Evolutionary conservation across 1,139 yeast species (phyloP).

Genomic region (Taiozyma sp.): DNA sequence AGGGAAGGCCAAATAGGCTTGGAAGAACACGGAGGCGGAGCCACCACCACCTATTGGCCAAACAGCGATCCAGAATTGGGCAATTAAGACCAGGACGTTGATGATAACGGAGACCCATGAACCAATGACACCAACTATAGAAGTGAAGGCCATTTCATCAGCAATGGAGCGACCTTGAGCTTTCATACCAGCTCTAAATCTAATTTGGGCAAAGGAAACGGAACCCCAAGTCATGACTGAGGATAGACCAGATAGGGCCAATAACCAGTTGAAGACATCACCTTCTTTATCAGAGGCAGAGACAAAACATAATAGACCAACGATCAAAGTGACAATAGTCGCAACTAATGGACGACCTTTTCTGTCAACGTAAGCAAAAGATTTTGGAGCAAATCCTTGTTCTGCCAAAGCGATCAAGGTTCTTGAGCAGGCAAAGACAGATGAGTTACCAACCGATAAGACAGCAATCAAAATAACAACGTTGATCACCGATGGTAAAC

Average conservation of each 20-base stretch:
- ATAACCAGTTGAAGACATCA: slow-evolving; percentile 59
- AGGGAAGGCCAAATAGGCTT: slow-evolving; percentile 58
- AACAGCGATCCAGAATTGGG: slow-evolving; percentile 64
- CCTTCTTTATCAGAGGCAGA: slow-evolving; percentile 53
- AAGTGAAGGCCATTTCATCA: slow-evolving; percentile 46
- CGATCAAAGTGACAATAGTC: slow-evolving; percentile 39
- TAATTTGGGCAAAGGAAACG: slow-evolving; percentile 53
- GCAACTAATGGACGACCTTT: slow-evolving; percentile 68
- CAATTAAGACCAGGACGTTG: slow-evolving; percentile 44
- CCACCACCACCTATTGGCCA: slow-evolving; percentile 54
- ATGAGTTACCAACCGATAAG: slow-evolving; percentile 60
- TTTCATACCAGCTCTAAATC: slow-evolving; percentile 58
- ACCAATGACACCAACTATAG: slow-evolving; percentile 53
- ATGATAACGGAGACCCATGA: slow-evolving; percentile 44
- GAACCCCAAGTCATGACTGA: slow-evolving; percentile 65
- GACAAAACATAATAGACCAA: slow-evolving; percentile 55
- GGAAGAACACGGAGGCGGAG: slow-evolving; percentile 52
- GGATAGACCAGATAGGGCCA: slow-evolving; percentile 63
- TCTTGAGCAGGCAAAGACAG: slow-evolving; percentile 68
- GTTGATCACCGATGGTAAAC: slow-evolving; percentile 61
- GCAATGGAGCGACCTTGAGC: slow-evolving; percentile 48
- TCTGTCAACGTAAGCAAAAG: slow-evolving; percentile 67
- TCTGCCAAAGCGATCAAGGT: slow-evolving; percentile 74
- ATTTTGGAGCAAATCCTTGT: slow-evolving; percentile 66
- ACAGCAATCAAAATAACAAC: slow-evolving; percentile 63